Evolutionary conservation across 2,329 filamentous ascomycete genomes (phyloP).

Genomic region (Phyllosticta citriasiana): DNA sequence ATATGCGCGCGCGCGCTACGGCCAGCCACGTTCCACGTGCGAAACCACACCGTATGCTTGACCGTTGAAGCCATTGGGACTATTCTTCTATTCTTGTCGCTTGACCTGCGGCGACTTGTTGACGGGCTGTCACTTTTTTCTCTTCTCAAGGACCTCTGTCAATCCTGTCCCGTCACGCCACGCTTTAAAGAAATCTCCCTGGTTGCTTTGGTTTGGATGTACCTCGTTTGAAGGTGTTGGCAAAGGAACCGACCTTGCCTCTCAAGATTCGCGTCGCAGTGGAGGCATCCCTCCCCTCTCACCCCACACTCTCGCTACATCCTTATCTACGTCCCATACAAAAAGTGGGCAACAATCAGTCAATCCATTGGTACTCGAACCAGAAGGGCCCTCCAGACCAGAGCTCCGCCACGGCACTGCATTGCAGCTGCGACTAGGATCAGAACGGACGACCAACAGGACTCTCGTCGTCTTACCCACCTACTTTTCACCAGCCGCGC

Average conservation of each 20-base stretch:
- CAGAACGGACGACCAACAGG: neutral
- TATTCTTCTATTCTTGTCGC: neutral
- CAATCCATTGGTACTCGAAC: neutral
- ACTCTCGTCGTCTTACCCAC: neutral
- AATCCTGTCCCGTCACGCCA: neutral
- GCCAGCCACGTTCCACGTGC: neutral
- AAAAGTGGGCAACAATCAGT: neutral
- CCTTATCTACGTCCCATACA: neutral
- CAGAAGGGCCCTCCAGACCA: neutral
- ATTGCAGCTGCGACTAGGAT: neutral
- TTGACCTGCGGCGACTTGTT: neutral
- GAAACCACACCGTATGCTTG: neutral
- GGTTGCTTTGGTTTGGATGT: neutral
- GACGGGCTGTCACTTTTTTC: neutral
- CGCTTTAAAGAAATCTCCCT: neutral
- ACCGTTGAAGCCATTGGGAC: neutral
- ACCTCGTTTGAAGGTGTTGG: neutral
- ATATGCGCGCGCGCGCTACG: neutral
- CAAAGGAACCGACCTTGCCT: neutral
- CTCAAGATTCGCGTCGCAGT: neutral
- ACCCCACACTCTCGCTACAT: neutral
- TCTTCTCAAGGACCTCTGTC: neutral
- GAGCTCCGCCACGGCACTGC: neutral
- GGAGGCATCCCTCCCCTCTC: neutral
- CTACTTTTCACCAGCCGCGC: neutral